These are phyloP conservation scores for Pyricularia grisea DNA, from an alignment of 2,329 filamentous ascomycete genomes.

Conservation along the genomic window DNA sequence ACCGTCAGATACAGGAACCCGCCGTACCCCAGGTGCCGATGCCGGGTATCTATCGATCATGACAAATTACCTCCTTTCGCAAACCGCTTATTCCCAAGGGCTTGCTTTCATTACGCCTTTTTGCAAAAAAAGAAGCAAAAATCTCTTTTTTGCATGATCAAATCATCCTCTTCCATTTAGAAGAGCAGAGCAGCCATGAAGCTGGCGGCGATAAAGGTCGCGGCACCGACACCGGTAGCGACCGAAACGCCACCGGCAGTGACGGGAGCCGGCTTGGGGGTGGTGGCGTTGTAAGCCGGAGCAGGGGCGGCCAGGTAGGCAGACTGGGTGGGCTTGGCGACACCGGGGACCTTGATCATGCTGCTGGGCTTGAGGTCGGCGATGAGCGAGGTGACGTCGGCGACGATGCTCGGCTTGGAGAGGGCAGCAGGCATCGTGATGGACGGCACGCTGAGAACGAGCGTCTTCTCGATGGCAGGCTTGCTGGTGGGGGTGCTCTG, in stretches of 20 bases:
- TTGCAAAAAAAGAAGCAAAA: too few species aligned
- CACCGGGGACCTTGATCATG: background rate
- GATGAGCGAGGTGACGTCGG: background rate
- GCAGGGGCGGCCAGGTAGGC: background rate
- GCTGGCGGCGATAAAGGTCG: background rate
- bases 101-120: background rate
- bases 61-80: background rate
- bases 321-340: background rate
- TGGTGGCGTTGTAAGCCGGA: background rate
- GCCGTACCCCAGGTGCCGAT: background rate
- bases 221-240: background rate
- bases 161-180: background rate
- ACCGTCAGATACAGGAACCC: background rate
- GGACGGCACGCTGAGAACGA: background rate
- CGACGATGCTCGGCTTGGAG: background rate
- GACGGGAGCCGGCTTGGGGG: background rate
- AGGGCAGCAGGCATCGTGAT: background rate
- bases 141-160: too few species aligned
- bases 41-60: background rate
- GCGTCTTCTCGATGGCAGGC: background rate
- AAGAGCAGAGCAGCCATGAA: background rate
- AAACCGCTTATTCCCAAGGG: background rate
- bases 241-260: background rate
- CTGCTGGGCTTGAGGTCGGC: background rate
- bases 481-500: background rate